phyloP scores from a whole-genome alignment of 768 basidiomycete species.

The Boletus eberwhitei region DNA sequence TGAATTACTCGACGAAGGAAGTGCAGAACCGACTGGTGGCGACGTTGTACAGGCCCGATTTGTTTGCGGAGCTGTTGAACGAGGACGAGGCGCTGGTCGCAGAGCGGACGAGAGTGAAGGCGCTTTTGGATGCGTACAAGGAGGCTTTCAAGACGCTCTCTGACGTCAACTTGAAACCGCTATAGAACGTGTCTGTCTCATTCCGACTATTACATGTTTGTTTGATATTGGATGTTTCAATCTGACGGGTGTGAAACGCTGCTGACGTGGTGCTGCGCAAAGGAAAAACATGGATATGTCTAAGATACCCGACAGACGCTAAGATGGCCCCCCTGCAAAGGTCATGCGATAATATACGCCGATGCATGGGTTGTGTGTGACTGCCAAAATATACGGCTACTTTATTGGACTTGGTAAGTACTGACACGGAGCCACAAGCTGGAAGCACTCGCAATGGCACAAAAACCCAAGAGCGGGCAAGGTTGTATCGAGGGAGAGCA shows the following conservation, averaged over 20 bases:
- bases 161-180: conserved; percentile 74
- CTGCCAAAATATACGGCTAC: conserved; percentile 18
- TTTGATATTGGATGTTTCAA: background rate
- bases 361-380: background rate
- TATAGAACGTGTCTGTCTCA: conserved; percentile 27
- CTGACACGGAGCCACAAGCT: conserved; percentile 14
- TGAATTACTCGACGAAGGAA: conserved; percentile 94
- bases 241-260: background rate
- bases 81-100: conserved; percentile 96
- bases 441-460: conserved; percentile 19
- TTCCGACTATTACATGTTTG: background rate
- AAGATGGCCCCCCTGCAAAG: background rate
- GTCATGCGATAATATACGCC: conserved; percentile 12
- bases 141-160: conserved; percentile 87
- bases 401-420: conserved; percentile 24
- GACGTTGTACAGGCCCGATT: conserved; percentile 87
- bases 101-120: conserved; percentile 91
- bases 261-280: too few species aligned
- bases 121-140: conserved; percentile 92
- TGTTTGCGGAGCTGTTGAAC: conserved; percentile 87
- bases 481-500: background rate
- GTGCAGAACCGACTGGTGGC: conserved; percentile 97
- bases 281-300: background rate
- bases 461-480: conserved; percentile 14
- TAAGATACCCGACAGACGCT: conserved; percentile 2